Percentiles rank a stretch among this genome's conserved stretches.
phyloP scores from a whole-genome alignment of 805 yeast genomes.

The Metschnikowia lochheadii region DNA sequence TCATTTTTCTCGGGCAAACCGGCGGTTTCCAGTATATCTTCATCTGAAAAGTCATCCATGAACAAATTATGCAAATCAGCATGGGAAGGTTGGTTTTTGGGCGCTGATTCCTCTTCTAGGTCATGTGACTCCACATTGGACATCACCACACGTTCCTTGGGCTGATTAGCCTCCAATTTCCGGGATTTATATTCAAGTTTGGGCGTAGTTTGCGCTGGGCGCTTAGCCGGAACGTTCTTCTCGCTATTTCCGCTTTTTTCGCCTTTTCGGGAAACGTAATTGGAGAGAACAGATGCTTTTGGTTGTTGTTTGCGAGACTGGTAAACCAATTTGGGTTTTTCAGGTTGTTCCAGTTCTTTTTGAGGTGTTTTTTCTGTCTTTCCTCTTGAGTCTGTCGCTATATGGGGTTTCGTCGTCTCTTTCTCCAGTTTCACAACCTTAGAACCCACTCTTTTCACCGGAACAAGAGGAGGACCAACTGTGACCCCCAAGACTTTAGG shows the following conservation, averaged over 20 bases:
- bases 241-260: constrained; percentile 11
- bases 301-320: constrained; percentile 15
- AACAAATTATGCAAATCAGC: constrained; percentile 13
- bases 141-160: constrained; percentile 36
- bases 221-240: background rate
- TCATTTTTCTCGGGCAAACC: constrained; percentile 9
- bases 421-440: too few relatives aligned
- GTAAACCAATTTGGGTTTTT: constrained; percentile 11
- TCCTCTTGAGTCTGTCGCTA: background rate
- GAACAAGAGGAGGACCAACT: constrained; percentile 25
- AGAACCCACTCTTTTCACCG: background rate
- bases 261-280: constrained; percentile 15
- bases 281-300: constrained; percentile 9
- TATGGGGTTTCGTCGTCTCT: background rate
- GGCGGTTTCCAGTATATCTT: constrained; percentile 2
- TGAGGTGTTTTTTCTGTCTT: background rate
- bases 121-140: constrained; percentile 17
- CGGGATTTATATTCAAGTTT: constrained; percentile 33
- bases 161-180: constrained; percentile 26
- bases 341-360: background rate
- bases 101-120: background rate
- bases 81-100: constrained; percentile 2
- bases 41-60: constrained; percentile 18
- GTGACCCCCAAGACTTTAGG: constrained; percentile 25
- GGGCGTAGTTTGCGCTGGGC: constrained; percentile 2